Evolutionary conservation across 1,284 basidiomycete species (phyloP).

Genomic region (Malassezia obtusa): DNA sequence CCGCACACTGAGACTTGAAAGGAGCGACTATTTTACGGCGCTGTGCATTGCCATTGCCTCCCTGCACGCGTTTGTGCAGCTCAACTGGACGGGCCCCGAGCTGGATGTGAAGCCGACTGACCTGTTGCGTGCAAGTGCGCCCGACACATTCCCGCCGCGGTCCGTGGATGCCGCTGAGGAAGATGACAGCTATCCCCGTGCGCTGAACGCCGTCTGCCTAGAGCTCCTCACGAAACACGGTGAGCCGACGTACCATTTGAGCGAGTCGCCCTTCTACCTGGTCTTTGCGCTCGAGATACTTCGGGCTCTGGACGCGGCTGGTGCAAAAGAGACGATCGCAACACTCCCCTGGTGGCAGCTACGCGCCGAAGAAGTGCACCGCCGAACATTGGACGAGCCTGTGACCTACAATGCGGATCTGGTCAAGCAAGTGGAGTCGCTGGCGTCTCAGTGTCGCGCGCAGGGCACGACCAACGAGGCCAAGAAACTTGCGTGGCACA

Average conservation of each 20-base stretch:
- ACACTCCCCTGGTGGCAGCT: conserved; percentile 60
- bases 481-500: conserved; percentile 49
- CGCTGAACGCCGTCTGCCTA: conserved; percentile 59
- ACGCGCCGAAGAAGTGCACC: conserved; percentile 64
- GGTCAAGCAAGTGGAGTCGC: conserved; percentile 53
- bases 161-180: conserved; percentile 53
- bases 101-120: conserved; percentile 48
- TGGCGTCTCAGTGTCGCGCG: conserved; percentile 50
- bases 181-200: conserved; percentile 12
- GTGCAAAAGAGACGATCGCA: conserved; percentile 10
- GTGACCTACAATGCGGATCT: conserved; percentile 57
- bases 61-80: conserved; percentile 80
- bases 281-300: conserved; percentile 67
- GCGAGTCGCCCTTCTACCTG: conserved; percentile 62
- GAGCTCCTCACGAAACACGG: conserved; percentile 72
- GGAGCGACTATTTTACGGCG: conserved; percentile 4
- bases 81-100: conserved; percentile 93
- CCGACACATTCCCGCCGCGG: conserved; percentile 50
- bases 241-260: conserved; percentile 92
- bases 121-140: conserved; percentile 48
- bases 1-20: background rate
- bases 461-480: conserved; percentile 41
- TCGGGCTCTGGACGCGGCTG: conserved; percentile 46
- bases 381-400: conserved; percentile 76
- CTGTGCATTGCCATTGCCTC: conserved; percentile 66